These are phyloP conservation scores for Diaporthe helianthi DNA, from an alignment of 2,329 filamentous ascomycete species.

Conservation along the genomic window DNA sequence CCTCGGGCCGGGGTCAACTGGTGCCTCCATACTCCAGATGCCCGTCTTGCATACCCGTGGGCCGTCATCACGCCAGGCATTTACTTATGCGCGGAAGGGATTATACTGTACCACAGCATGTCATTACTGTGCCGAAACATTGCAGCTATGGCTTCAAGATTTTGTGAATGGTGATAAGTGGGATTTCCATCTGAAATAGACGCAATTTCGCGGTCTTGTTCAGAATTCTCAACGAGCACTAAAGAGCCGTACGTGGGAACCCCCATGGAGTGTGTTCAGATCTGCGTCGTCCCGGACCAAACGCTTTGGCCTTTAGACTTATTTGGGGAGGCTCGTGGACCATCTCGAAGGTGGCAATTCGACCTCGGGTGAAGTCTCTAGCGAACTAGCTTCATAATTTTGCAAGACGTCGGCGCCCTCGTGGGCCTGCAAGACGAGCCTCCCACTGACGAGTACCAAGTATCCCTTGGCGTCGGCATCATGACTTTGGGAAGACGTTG, in stretches of 20 bases:
- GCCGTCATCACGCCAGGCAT: background rate
- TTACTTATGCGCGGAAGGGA: background rate
- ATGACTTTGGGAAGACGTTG: constrained; percentile 43
- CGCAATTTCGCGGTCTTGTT: background rate
- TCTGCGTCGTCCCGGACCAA: background rate
- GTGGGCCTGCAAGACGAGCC: background rate
- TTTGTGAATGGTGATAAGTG: constrained; percentile 16
- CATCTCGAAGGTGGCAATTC: background rate
- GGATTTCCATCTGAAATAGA: background rate
- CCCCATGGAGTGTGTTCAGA: background rate
- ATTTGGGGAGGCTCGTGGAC: background rate
- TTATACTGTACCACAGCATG: background rate
- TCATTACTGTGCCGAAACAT: background rate
- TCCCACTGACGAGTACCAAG: too few species aligned
- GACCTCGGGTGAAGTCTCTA: background rate
- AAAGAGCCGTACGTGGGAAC: background rate
- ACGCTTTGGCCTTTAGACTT: background rate
- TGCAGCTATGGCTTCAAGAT: background rate
- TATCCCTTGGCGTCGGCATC: constrained; percentile 28
- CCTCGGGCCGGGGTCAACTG: too few species aligned
- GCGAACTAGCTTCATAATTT: background rate
- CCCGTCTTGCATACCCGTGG: background rate
- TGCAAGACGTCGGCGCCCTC: background rate
- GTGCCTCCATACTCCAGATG: too few species aligned
- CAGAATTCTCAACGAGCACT: background rate